phyloP scores from a whole-genome alignment of 2,329 filamentous ascomycete species.

The Colletotrichum godetiae region DNA sequence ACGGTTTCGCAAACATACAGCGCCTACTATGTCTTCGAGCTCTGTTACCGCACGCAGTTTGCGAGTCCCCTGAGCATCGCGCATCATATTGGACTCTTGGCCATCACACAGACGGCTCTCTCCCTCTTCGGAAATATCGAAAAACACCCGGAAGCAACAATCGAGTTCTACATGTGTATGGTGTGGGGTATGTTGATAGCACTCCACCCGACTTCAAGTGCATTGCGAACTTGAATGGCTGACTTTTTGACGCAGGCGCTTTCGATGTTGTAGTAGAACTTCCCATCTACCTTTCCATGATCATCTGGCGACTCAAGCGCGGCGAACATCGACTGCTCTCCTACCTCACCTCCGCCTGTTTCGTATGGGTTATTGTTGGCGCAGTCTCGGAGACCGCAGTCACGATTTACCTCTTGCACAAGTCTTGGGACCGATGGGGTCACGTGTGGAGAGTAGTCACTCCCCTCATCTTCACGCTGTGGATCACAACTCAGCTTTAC shows the following conservation, averaged over 20 bases:
- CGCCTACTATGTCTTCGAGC: conserved; percentile 38
- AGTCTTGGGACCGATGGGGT: conserved; percentile 34
- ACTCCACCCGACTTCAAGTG: neutral
- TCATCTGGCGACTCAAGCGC: conserved; percentile 29
- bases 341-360: conserved; percentile 16
- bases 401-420: conserved; percentile 33
- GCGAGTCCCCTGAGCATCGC: conserved; percentile 35
- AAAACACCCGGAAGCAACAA: conserved; percentile 21
- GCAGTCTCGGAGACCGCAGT: conserved; percentile 24
- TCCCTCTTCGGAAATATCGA: conserved; percentile 27
- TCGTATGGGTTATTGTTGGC: conserved; percentile 14
- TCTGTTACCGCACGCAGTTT: conserved; percentile 34
- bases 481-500: conserved; percentile 35
- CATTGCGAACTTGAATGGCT: neutral
- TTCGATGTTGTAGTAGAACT: conserved; percentile 32
- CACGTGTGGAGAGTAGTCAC: conserved; percentile 29
- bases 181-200: conserved; percentile 22
- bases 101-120: conserved; percentile 33
- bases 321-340: conserved; percentile 17
- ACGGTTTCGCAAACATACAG: conserved; percentile 31
- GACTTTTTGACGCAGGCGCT: neutral
- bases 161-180: conserved; percentile 37
- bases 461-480: conserved; percentile 30
- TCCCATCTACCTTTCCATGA: conserved; percentile 33
- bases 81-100: conserved; percentile 34